phyloP scores from a whole-genome alignment of 2,329 filamentous ascomycete species.

The Aspergillus cejpii region DNA sequence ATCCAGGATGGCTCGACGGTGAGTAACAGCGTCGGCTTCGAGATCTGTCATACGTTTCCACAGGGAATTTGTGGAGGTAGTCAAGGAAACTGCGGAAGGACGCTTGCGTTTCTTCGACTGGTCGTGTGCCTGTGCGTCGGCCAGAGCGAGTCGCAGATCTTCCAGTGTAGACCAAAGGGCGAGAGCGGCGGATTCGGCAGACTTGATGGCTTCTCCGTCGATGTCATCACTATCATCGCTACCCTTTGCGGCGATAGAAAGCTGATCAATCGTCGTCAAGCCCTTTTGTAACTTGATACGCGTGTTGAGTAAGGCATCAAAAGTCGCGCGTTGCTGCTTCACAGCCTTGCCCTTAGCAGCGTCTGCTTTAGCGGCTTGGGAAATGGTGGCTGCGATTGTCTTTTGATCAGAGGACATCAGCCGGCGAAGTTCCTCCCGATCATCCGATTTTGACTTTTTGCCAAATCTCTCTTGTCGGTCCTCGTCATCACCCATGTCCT shows the following conservation, averaged over 20 bases:
- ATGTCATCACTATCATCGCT: slow-evolving; percentile 32
- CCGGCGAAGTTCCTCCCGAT: slow-evolving; percentile 57
- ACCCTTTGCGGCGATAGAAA: slow-evolving; percentile 45
- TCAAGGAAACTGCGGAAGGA: slow-evolving; percentile 42
- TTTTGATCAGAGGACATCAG: slow-evolving; percentile 64
- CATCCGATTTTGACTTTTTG: slow-evolving; percentile 22
- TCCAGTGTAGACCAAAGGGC: slow-evolving; percentile 70
- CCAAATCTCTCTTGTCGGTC: slow-evolving; percentile 20
- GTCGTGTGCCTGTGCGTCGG: slow-evolving; percentile 32
- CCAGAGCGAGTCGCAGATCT: slow-evolving; percentile 37
- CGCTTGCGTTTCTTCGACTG: slow-evolving; percentile 44
- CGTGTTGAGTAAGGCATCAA: slow-evolving; percentile 81
- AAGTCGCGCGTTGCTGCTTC: slow-evolving; percentile 74
- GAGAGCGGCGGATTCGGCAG: slow-evolving; percentile 78
- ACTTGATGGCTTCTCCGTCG: slow-evolving; percentile 52
- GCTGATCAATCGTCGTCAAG: slow-evolving; percentile 71
- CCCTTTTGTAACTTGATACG: slow-evolving; percentile 92
- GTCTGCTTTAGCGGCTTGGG: slow-evolving; percentile 65
- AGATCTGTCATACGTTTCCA: slow-evolving; percentile 65
- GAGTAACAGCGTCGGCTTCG: slow-evolving; percentile 54
- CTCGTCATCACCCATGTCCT: slow-evolving; percentile 19
- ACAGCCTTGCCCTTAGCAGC: slow-evolving; percentile 80
- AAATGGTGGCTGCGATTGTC: slow-evolving; percentile 56
- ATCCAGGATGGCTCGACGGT: slow-evolving; percentile 67
- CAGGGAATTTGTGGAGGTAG: slow-evolving; percentile 56